phyloP scores from a whole-genome alignment of 2,329 filamentous ascomycete genomes.

The Botrytis hyacinthi region DNA sequence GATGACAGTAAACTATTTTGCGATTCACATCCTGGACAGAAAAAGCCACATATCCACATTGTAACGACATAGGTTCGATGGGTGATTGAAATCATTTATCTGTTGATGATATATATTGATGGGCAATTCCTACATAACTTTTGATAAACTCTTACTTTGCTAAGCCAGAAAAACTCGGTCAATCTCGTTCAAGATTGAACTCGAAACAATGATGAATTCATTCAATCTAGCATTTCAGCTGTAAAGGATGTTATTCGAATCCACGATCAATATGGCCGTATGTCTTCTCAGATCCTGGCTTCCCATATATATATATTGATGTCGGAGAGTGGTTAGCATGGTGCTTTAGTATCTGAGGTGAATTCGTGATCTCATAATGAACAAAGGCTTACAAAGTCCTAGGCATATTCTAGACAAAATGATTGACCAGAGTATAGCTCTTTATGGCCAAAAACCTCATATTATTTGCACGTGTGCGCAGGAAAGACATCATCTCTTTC shows the following conservation, averaged over 20 bases:
- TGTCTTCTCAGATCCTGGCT: not conserved
- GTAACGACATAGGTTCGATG: not conserved
- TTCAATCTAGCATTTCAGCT: not conserved
- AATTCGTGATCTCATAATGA: not conserved
- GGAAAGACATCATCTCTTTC: not conserved
- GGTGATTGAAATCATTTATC: not conserved
- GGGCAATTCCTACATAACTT: not conserved
- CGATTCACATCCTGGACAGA: not conserved
- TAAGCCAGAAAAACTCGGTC: not conserved
- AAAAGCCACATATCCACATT: not conserved
- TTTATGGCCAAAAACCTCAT: not conserved
- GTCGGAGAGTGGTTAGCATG: rapidly evolving
- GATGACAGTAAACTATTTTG: not conserved
- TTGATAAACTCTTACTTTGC: not conserved
- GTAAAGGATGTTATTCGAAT: not conserved
- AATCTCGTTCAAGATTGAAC: not conserved
- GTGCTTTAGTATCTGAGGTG: not conserved
- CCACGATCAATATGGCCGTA: not conserved
- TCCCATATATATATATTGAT: not conserved
- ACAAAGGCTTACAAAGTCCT: not conserved
- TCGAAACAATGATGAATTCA: not conserved
- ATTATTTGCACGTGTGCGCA: not conserved
- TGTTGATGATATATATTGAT: not conserved
- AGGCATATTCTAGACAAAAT: not conserved
- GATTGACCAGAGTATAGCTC: not conserved